These are phyloP conservation scores for Vitis rupestris DNA, from an alignment of 164 flowering plant species.

Conservation along the genomic window DNA sequence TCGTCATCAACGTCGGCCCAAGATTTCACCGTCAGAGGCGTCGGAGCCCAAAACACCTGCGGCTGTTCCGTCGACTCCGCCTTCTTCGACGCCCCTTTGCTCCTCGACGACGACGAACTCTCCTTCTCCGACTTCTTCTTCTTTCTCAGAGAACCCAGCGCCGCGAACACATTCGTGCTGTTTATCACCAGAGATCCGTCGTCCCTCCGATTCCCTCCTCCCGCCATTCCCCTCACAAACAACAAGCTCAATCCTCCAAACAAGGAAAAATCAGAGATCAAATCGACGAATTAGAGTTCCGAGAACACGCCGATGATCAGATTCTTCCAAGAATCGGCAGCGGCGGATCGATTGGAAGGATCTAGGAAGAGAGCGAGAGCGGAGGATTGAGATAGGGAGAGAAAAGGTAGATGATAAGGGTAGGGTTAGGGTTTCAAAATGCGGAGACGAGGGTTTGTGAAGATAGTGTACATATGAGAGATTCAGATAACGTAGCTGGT, in stretches of 20 bases:
- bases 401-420: not conserved
- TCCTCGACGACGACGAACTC: conserved; percentile 29
- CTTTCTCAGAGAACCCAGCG: conserved; percentile 50
- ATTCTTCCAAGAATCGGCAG: not conserved
- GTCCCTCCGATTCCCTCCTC: conserved; percentile 56
- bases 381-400: not conserved
- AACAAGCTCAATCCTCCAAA: too few relatives aligned
- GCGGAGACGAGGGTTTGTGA: not conserved
- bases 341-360: not conserved
- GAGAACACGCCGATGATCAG: not conserved
- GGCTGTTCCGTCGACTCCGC: conserved; percentile 28
- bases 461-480: not conserved
- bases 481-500: not conserved
- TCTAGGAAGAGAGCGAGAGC: not conserved
- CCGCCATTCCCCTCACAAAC: conserved; percentile 32
- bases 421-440: not conserved
- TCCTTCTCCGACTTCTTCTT: conserved; percentile 59
- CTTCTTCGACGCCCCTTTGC: conserved; percentile 35
- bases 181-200: conserved; percentile 42
- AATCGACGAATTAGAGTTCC: too few relatives aligned
- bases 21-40: conserved; percentile 50
- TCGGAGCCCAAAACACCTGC: conserved; percentile 61
- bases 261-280: too few relatives aligned
- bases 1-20: conserved; percentile 84
- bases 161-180: conserved; percentile 61